phyloP scores from a whole-genome alignment of 164 flowering plant genomes.

The Vitis rupestris region DNA sequence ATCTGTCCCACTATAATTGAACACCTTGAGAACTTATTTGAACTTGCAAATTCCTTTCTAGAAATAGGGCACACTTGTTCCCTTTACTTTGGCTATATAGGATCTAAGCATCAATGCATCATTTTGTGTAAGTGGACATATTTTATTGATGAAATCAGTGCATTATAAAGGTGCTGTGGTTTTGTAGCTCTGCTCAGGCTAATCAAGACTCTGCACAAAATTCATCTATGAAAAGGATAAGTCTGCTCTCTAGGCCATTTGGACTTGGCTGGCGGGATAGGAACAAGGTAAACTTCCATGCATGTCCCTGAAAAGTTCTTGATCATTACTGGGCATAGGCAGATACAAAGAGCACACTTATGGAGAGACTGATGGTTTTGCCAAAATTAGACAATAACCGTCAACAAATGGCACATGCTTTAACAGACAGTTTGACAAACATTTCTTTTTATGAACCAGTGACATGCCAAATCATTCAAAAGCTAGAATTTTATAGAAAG shows the following conservation, averaged over 20 bases:
- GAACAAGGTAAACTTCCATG: constrained; percentile 30
- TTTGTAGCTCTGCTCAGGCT: constrained; percentile 20
- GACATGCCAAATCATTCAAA: no score
- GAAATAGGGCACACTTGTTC: no score
- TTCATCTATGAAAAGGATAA: constrained; percentile 13
- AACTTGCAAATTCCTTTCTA: no score
- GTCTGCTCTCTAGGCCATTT: constrained; percentile 30
- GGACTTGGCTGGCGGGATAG: constrained; percentile 44
- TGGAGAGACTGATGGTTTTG: no score
- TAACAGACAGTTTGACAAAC: no score
- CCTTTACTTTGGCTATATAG: no score
- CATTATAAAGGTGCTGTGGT: constrained; percentile 6
- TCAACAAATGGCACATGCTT: no score
- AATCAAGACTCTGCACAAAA: constrained; percentile 11
- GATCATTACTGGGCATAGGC: no score
- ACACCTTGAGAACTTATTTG: neutral
- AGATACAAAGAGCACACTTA: no score
- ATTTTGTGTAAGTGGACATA: neutral
- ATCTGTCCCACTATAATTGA: neutral
- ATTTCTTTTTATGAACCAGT: no score
- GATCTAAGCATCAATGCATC: neutral
- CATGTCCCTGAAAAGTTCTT: neutral
- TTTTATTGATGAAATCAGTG: neutral
- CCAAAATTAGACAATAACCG: no score
- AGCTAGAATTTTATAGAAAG: no score